Conservation (phyloP, 208 protist genomes). For the Trypanosoma congolense region DNA sequence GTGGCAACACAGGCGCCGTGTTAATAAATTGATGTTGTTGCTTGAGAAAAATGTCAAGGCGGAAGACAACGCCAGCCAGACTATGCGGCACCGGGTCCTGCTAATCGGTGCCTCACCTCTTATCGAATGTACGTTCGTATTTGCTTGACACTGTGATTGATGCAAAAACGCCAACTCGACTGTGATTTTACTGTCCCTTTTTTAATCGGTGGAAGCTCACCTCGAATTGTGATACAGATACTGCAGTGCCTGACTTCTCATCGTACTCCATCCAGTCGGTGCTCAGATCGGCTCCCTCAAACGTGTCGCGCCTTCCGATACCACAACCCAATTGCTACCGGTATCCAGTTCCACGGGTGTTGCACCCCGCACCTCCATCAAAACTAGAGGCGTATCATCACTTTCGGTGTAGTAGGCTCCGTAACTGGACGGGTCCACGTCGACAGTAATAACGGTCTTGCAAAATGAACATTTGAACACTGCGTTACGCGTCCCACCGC, state of each 20-base stretch:
- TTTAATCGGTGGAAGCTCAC: slow-evolving; percentile 39
- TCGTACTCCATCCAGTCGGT: slow-evolving; percentile 77
- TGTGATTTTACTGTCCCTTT: too few relatives aligned
- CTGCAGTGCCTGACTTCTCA: slow-evolving; percentile 24
- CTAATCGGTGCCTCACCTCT: too few relatives aligned
- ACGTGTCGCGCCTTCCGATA: slow-evolving; percentile 22
- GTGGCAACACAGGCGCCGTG: too few relatives aligned
- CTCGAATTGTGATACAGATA: slow-evolving; percentile 35
- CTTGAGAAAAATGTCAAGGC: too few relatives aligned
- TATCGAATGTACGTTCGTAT: too few relatives aligned
- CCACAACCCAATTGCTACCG: slow-evolving; percentile 56
- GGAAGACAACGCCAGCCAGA: too few relatives aligned
- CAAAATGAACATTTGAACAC: slow-evolving; percentile 58
- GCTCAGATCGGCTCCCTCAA: slow-evolving; percentile 55
- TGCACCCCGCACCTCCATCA: slow-evolving; percentile 62
- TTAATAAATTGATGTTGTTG: too few relatives aligned
- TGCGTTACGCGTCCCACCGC: slow-evolving; percentile 54
- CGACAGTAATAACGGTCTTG: slow-evolving; percentile 31
- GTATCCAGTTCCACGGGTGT: slow-evolving; percentile 54
- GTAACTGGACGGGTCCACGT: slow-evolving; percentile 29
- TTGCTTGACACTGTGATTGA: too few relatives aligned
- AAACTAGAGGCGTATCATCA: slow-evolving; percentile 22
- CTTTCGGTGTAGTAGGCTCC: slow-evolving; percentile 4
- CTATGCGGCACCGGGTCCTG: too few relatives aligned
- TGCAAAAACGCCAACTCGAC: too few relatives aligned